Evolutionary conservation across 2,329 filamentous ascomycete genomes (phyloP).

Genomic region (Fonsecaea nubica): DNA sequence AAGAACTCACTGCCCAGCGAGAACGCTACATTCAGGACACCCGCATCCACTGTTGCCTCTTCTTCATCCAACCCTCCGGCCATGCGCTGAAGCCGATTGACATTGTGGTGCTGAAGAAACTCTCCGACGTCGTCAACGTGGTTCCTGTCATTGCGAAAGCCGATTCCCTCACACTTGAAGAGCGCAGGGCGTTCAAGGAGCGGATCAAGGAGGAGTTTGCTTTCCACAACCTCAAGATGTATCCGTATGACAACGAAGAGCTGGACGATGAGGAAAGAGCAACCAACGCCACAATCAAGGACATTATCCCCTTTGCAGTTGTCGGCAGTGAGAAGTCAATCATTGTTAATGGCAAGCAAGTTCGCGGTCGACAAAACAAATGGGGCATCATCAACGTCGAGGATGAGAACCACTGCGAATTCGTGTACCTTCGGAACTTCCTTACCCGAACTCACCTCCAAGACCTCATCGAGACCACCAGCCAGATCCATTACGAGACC

Average conservation of each 20-base stretch:
- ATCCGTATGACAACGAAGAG: constrained; percentile 99
- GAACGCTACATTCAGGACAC: constrained; percentile 99
- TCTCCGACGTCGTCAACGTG: constrained; percentile 98
- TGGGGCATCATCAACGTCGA: constrained; percentile 99
- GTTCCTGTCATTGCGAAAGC: constrained; percentile 99
- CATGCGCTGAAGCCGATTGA: constrained; percentile 99
- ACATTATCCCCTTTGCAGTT: constrained; percentile 94
- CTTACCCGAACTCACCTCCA: constrained; percentile 97
- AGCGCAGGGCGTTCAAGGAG: constrained; percentile 96
- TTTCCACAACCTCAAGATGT: constrained; percentile 99
- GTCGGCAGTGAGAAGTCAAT: constrained; percentile 98
- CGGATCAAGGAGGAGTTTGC: constrained; percentile 99
- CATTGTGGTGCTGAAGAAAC: constrained; percentile 99
- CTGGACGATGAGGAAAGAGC: constrained; percentile 95
- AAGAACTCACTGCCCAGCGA: constrained; percentile 98
- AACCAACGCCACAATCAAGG: constrained; percentile 96
- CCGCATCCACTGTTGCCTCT: constrained; percentile 98
- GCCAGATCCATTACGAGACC: constrained; percentile 99
- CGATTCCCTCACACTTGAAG: constrained; percentile 92
- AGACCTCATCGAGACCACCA: constrained; percentile 98
- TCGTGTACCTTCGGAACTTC: constrained; percentile 98
- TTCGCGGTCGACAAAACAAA: constrained; percentile 96
- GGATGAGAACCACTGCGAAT: constrained; percentile 99
- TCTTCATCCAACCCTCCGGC: constrained; percentile 98
- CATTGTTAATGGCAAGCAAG: constrained; percentile 95